Conservation (phyloP, 345 rosid genomes). For the Arabidopsis arenosa region DNA sequence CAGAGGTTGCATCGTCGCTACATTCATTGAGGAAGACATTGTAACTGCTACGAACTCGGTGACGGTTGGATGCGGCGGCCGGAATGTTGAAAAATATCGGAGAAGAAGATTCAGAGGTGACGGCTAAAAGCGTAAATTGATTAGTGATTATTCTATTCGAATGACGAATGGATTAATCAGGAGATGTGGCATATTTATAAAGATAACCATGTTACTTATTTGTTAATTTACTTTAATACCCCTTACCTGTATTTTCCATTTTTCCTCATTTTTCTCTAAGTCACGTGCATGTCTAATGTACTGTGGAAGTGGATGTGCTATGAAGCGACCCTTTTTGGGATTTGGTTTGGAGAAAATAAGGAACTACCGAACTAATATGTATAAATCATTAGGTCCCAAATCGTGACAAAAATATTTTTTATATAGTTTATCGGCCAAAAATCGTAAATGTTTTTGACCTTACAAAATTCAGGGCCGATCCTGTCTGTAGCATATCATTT, state of each 20-base stretch:
- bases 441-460: no score
- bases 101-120: conserved; percentile 39
- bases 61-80: conserved; percentile 21
- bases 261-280: not conserved
- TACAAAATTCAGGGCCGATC: no score
- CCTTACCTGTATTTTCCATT: conserved; percentile 29
- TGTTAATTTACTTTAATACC: not conserved
- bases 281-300: conserved; percentile 25
- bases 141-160: not conserved
- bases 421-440: no score
- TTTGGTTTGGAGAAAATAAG: not conserved
- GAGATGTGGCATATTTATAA: conserved; percentile 24
- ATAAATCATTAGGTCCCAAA: no score
- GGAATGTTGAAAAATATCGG: conserved; percentile 16
- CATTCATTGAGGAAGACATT: conserved; percentile 39
- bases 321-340: not conserved
- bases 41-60: not conserved
- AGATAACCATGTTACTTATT: conserved; percentile 24
- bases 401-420: no score
- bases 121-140: conserved; percentile 34
- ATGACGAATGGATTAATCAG: not conserved
- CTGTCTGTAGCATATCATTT: not conserved
- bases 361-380: no score
- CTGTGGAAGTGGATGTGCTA: conserved; percentile 1
- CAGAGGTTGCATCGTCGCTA: conserved; percentile 44